Evolutionary conservation across 768 basidiomycete species (phyloP).

Genomic region (Coprinellus micaceus): DNA sequence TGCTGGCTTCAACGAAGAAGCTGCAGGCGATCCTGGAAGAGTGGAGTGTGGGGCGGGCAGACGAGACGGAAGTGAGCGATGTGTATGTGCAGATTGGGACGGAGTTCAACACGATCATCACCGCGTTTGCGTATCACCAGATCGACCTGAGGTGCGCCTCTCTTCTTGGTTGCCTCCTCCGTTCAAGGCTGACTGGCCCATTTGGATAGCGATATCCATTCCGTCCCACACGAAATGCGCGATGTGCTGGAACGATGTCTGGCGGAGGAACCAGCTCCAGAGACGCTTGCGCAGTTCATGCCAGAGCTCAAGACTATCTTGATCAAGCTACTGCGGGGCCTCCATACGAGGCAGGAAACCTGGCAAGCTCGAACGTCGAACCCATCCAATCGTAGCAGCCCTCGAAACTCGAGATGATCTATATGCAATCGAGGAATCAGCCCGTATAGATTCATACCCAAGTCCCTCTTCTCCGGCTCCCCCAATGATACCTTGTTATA

Average conservation of each 20-base stretch:
- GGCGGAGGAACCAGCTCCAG: conserved; percentile 75
- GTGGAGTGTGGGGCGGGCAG: conserved; percentile 61
- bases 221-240: conserved; percentile 60
- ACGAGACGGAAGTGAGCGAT: conserved; percentile 77
- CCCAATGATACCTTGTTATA: no score
- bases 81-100: conserved; percentile 87
- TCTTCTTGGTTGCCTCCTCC: neutral
- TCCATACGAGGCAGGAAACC: conserved; percentile 69
- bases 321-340: conserved; percentile 75
- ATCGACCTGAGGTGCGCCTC: conserved; percentile 72
- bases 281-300: conserved; percentile 70
- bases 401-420: conserved; percentile 7
- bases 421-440: no score
- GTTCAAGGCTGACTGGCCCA: neutral
- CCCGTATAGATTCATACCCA: no score
- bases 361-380: conserved; percentile 25
- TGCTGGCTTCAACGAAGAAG: conserved; percentile 79
- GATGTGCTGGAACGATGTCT: conserved; percentile 57
- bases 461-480: no score
- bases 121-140: conserved; percentile 67
- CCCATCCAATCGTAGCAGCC: neutral
- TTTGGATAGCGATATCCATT: conserved; percentile 55
- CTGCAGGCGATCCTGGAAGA: conserved; percentile 69
- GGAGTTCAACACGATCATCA: conserved; percentile 79
- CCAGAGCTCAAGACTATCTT: conserved; percentile 82